Percentiles rank a stretch among this genome's conserved stretches.
phyloP scores from a whole-genome alignment of 2,329 filamentous ascomycete genomes.

The Exserohilum rostratum region DNA sequence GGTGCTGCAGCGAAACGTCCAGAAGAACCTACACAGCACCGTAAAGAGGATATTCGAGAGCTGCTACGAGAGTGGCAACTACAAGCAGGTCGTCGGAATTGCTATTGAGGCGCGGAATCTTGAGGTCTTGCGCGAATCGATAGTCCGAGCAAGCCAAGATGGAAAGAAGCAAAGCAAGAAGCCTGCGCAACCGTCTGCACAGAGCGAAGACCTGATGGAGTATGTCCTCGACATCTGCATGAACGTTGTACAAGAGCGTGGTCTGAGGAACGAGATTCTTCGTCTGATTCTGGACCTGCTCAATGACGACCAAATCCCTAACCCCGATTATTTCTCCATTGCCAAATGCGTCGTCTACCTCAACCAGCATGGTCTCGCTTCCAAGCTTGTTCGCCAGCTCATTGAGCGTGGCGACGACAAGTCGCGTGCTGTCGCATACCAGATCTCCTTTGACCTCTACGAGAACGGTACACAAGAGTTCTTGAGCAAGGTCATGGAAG shows the following conservation, averaged over 20 bases:
- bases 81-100: constrained; percentile 95
- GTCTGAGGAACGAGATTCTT: constrained; percentile 82
- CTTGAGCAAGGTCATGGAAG: constrained; percentile 82
- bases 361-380: constrained; percentile 88
- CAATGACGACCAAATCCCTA: constrained; percentile 89
- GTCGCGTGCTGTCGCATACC: constrained; percentile 86
- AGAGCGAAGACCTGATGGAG: constrained; percentile 92
- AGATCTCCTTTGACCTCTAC: constrained; percentile 97
- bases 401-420: constrained; percentile 78
- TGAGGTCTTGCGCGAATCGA: constrained; percentile 82
- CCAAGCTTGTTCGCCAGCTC: constrained; percentile 80
- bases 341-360: constrained; percentile 97
- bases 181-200: constrained; percentile 59
- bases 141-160: constrained; percentile 86
- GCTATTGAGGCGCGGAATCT: constrained; percentile 94
- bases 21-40: constrained; percentile 79
- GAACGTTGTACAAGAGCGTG: constrained; percentile 94
- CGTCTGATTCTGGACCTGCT: constrained; percentile 93
- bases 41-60: constrained; percentile 90
- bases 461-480: constrained; percentile 99
- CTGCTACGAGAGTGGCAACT: constrained; percentile 84
- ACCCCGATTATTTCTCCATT: constrained; percentile 96
- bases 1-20: constrained; percentile 73
- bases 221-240: constrained; percentile 96
- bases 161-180: constrained; percentile 71